These are phyloP conservation scores for Chlamydomonas reinhardtii DNA, from an alignment of 163 green algal genomes.

Conservation along the genomic window DNA sequence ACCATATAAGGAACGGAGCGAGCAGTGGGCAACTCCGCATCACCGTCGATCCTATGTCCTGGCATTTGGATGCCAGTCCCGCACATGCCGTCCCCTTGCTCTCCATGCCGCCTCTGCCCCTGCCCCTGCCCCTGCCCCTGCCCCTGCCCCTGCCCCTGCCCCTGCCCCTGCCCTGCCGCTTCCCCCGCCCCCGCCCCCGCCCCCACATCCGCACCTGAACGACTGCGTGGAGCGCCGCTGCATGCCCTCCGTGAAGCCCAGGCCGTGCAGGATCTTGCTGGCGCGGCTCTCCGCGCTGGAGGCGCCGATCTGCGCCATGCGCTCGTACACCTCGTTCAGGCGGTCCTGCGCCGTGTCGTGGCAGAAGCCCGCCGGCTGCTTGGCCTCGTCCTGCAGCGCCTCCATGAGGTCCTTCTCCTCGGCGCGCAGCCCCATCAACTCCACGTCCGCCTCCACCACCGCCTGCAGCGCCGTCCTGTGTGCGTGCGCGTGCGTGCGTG, in stretches of 20 bases:
- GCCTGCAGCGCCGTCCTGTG: slow-evolving; percentile 66
- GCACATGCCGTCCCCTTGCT: too few species aligned
- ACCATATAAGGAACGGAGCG: too few species aligned
- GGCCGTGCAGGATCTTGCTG: slow-evolving; percentile 97
- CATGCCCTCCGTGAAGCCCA: slow-evolving; percentile 95
- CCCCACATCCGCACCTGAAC: slow-evolving; percentile 69
- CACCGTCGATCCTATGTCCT: too few species aligned
- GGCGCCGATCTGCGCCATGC: slow-evolving; percentile 86
- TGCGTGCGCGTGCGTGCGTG: background rate
- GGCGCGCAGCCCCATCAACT: slow-evolving; percentile 93
- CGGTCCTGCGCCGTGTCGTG: slow-evolving; percentile 61
- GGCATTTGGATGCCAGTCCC: too few species aligned
- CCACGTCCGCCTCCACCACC: slow-evolving; percentile 92
- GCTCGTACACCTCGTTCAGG: slow-evolving; percentile 93
- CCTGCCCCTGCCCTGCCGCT: too few species aligned
- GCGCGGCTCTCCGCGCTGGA: slow-evolving; percentile 92
- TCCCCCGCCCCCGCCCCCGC: too few species aligned
- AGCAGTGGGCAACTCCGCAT: too few species aligned
- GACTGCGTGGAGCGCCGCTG: slow-evolving; percentile 86
- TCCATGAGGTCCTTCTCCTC: slow-evolving; percentile 92
- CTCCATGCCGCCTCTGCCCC: too few species aligned
- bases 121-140: too few species aligned
- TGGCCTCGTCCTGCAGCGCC: slow-evolving; percentile 62
- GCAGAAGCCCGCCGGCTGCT: slow-evolving; percentile 63
- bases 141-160: too few species aligned